Conservation (phyloP, 2,329 filamentous ascomycete genomes). For the Curvularia spicifera region DNA sequence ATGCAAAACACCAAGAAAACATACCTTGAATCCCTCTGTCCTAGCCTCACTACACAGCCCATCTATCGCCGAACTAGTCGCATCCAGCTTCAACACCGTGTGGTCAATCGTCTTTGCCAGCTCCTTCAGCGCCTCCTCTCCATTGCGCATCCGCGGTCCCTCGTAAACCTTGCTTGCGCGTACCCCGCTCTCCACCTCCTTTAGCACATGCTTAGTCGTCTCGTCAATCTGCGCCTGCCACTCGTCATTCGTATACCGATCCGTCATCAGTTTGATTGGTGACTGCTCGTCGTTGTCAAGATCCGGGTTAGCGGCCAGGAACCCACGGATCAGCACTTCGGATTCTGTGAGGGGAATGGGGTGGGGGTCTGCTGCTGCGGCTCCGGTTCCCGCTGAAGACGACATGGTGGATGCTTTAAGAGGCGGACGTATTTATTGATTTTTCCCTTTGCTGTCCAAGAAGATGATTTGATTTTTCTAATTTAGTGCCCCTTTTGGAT, state of each 20-base stretch:
- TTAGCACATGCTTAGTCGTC: conserved; percentile 39
- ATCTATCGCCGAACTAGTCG: conserved; percentile 58
- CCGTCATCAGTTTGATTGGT: conserved; percentile 47
- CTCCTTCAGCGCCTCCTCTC: conserved; percentile 34
- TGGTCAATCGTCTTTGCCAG: conserved; percentile 55
- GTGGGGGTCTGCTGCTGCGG: conserved; percentile 23
- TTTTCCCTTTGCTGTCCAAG: neutral
- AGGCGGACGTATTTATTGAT: conserved; percentile 4
- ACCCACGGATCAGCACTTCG: conserved; percentile 42
- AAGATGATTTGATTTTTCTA: conserved; percentile 10
- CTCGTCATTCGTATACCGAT: conserved; percentile 54
- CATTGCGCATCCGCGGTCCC: conserved; percentile 37
- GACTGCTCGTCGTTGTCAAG: conserved; percentile 35
- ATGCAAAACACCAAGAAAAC: conserved; percentile 6
- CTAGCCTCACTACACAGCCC: conserved; percentile 62
- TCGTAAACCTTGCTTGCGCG: conserved; percentile 37
- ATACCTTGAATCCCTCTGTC: conserved; percentile 54
- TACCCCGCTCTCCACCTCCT: conserved; percentile 37
- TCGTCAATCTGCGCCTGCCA: conserved; percentile 53
- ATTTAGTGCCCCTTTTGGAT: conserved; percentile 8
- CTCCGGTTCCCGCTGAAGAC: conserved; percentile 6
- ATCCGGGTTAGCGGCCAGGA: conserved; percentile 43
- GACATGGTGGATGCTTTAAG: conserved; percentile 16
- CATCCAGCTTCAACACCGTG: conserved; percentile 58
- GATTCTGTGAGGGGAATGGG: conserved; percentile 41